Conservation (phyloP, 2,329 filamentous ascomycete genomes). For the Colletotrichum phormii region DNA sequence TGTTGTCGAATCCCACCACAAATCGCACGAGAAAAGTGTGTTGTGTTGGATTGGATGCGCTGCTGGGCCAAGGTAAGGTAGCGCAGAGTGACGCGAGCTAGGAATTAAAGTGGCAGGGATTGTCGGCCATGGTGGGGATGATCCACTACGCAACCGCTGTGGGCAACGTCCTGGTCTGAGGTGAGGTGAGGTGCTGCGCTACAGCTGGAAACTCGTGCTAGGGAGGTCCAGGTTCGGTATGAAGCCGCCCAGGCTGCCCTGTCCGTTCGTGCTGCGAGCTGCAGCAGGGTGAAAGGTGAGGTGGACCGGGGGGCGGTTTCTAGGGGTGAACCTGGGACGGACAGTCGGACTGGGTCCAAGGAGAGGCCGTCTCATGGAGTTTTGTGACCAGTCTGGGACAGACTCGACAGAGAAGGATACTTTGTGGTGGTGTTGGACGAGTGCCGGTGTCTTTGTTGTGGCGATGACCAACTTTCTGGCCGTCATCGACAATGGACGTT, state of each 20-base stretch:
- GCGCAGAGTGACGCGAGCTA: slow-evolving; percentile 31
- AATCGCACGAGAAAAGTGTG: slow-evolving; percentile 30
- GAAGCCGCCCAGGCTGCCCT: background rate
- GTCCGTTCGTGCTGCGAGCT: background rate
- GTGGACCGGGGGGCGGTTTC: slow-evolving; percentile 1
- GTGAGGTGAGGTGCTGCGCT: background rate
- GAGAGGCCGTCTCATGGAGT: slow-evolving; percentile 10
- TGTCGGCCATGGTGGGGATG: slow-evolving; percentile 9
- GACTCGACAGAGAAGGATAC: background rate
- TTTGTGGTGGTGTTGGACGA: background rate
- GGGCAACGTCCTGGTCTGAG: background rate
- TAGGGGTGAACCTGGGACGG: slow-evolving; percentile 27
- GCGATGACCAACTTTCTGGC: background rate
- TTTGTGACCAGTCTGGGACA: background rate
- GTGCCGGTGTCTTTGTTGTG: background rate
- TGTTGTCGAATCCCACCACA: slow-evolving; percentile 24
- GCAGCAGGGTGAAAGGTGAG: slow-evolving; percentile 12
- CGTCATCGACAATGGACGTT: background rate
- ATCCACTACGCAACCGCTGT: slow-evolving; percentile 25
- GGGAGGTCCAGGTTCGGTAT: background rate
- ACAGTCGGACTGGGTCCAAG: slow-evolving; percentile 23
- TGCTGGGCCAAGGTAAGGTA: slow-evolving; percentile 15
- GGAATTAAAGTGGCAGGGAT: slow-evolving; percentile 31
- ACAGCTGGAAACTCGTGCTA: background rate
- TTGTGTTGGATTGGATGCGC: slow-evolving; percentile 31